Evolutionary conservation across 257 asterid genomes (phyloP), one percentile per base, ranked within the genome.

Genomic region (Parsonsia alboflavescens): DNA sequence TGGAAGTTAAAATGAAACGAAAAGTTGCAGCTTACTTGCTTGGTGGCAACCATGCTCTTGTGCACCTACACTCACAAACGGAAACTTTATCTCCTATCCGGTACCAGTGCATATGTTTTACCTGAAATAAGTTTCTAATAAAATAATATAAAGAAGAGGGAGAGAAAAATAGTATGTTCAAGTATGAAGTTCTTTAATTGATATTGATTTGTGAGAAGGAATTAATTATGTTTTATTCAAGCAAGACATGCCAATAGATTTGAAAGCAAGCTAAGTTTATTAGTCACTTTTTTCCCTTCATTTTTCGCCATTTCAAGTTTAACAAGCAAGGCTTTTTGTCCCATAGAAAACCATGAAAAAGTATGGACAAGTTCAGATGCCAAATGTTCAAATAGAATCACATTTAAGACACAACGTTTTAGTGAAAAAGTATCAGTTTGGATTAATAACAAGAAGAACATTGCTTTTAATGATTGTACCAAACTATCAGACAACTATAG

Each of bases 71-170:
- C 82, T 93, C 97, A 81, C 98, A 93, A 75, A 89, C 81, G 53
- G 96, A 93, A 76, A 84, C 78, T 78, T 86, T 74, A 73, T 93
- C 97, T 72, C 97, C 97, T 73, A 85, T 63, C 71, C 80, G 93
- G 83, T 91, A 93, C 97, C 98, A 93, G 56, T 93, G 97, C 92
- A 92, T 80, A 86, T 94, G 98, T 77, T 87, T 94, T 76, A 94
- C 97, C 98, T 94, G 89, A 70, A 78, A 83, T 41, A 76, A 50
- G 76, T n/a, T 50, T 73, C 72, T 4, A 22, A 6, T 19, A 44
- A 30, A 61, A 77, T 17, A 24, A 28, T 58, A 58, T 30, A 26
- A 16, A 64, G 2, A 65, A 10, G 50, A 61, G n/a, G 42, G 36
- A 17, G 26, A 54, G 17, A 52, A 48, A 57, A 46, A 11, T 62